Evolutionary conservation across 129 eudicot genomes (phyloP).

Genomic region (Artemisia annua): DNA sequence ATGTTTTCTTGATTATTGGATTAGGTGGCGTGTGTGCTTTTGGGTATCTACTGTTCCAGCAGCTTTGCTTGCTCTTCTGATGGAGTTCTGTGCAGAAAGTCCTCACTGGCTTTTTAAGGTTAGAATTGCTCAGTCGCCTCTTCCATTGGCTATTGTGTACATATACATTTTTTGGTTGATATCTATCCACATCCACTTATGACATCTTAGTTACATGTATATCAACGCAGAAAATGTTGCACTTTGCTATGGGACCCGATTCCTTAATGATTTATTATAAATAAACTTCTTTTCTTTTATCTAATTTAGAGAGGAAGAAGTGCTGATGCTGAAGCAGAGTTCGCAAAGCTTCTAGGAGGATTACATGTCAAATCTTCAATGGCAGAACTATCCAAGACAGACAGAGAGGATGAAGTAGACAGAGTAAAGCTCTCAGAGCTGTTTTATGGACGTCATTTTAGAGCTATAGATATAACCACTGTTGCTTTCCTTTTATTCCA

Average conservation of each 20-base stretch:
- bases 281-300: constrained; percentile 18
- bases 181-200: not conserved
- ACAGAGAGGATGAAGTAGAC: constrained; percentile 68
- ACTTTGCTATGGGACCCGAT: not conserved
- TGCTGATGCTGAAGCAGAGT: constrained; percentile 68
- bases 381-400: constrained; percentile 75
- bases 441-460: constrained; percentile 59
- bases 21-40: constrained; percentile 91
- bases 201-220: constrained; percentile 11
- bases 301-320: constrained; percentile 69
- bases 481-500: not conserved
- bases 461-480: constrained; percentile 39
- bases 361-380: constrained; percentile 73
- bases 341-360: constrained; percentile 71
- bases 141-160: constrained; percentile 9
- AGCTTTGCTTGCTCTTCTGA: constrained; percentile 57
- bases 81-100: constrained; percentile 88
- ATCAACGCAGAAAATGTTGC: too few relatives aligned
- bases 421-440: constrained; percentile 62
- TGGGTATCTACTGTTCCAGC: constrained; percentile 87
- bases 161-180: constrained; percentile 19
- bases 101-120: constrained; percentile 98
- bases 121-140: constrained; percentile 4
- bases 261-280: constrained; percentile 3
- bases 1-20: constrained; percentile 18